These are phyloP conservation scores for Dendrobium huoshanense DNA, from an alignment of 106 monocot genomes.

Conservation along the genomic window DNA sequence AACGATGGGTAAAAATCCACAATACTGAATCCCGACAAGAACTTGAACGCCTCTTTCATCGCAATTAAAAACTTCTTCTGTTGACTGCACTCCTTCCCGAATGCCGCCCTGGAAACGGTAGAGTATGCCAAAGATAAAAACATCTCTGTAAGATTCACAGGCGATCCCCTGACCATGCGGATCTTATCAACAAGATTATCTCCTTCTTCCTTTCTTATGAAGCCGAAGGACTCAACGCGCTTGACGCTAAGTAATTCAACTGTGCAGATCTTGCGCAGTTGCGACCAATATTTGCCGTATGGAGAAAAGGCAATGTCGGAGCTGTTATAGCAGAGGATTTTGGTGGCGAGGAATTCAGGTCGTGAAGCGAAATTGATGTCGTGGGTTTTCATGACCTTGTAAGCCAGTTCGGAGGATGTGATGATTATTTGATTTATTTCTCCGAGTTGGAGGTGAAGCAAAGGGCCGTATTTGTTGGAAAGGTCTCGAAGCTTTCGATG, in stretches of 20 bases:
- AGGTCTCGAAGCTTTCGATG: not conserved
- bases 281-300: constrained; percentile 3
- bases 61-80: not conserved
- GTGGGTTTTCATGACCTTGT: constrained; percentile 6
- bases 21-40: not conserved
- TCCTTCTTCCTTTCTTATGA: constrained; percentile 8
- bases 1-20: not conserved
- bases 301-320: not conserved
- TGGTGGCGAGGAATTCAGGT: not conserved
- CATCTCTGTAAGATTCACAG: not conserved
- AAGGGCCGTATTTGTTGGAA: constrained; percentile 1
- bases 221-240: not conserved
- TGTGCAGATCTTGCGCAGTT: constrained; percentile 5
- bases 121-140: not conserved
- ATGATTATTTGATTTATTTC: constrained; percentile 2
- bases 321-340: not conserved
- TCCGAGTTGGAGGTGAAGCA: constrained; percentile 8
- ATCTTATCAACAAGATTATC: not conserved
- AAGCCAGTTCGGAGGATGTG: constrained; percentile 2
- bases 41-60: not conserved
- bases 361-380: constrained; percentile 9
- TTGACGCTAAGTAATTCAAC: not conserved
- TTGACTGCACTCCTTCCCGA: not conserved
- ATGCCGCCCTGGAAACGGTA: not conserved
- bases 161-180: not conserved